Evolutionary conservation across 2,329 filamentous ascomycete genomes (phyloP).

Genomic region (Exophiala dermatitidis): DNA sequence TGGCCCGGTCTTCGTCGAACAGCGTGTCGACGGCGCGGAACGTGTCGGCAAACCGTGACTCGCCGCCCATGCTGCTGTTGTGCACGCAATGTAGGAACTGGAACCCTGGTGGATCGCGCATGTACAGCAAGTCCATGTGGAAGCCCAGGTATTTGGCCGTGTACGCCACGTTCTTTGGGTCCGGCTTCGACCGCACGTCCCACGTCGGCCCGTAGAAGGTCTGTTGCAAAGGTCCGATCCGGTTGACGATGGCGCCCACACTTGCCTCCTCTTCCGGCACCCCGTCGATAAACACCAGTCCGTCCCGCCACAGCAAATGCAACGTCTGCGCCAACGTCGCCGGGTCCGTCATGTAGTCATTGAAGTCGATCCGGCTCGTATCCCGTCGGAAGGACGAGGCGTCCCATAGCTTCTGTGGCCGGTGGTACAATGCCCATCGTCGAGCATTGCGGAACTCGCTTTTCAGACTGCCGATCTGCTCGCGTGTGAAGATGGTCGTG

Average conservation of each 20-base stretch:
- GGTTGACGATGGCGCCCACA: conserved; percentile 60
- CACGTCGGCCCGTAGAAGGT: conserved; percentile 90
- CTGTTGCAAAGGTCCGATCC: conserved; percentile 71
- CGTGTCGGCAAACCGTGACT: conserved; percentile 78
- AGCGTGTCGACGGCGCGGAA: conserved; percentile 52
- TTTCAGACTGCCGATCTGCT: conserved; percentile 7
- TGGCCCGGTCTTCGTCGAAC: conserved; percentile 29
- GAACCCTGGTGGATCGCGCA: conserved; percentile 67
- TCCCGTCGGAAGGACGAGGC: conserved; percentile 39
- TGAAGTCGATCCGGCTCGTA: conserved; percentile 57
- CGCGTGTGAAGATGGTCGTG: conserved; percentile 18
- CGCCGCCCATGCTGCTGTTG: conserved; percentile 71
- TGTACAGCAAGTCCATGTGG: conserved; percentile 91
- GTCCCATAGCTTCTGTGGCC: conserved; percentile 31
- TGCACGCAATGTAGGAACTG: conserved; percentile 86
- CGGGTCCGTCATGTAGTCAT: conserved; percentile 61
- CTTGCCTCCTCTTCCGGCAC: conserved; percentile 62
- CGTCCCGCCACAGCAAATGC: conserved; percentile 55
- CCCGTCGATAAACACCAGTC: conserved; percentile 67
- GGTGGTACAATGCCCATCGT: conserved; percentile 35
- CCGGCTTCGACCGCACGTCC: conserved; percentile 74
- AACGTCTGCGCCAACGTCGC: conserved; percentile 55
- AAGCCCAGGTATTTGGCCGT: conserved; percentile 74
- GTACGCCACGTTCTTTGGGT: conserved; percentile 88
- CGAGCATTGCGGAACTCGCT: conserved; percentile 16